Conservation (phyloP, 805 yeast species). For the Yarrowia phangngaensis region DNA sequence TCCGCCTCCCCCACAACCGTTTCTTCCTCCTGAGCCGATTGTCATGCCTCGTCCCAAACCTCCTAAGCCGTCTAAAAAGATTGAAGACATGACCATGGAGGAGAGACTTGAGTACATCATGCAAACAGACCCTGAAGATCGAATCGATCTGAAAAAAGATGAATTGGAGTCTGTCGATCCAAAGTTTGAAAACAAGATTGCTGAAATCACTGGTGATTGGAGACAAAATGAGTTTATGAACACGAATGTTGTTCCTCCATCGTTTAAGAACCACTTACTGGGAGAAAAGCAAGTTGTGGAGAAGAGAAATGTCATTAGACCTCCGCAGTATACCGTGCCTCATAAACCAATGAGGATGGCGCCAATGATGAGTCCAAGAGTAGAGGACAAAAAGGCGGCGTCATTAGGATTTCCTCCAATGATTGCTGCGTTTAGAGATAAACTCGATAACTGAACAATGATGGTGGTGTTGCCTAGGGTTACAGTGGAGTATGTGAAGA, state of each 20-base stretch:
- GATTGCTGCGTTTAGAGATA: conserved; percentile 19
- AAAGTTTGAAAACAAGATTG: conserved; percentile 18
- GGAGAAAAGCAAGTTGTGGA: conserved; percentile 1
- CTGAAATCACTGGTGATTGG: conserved; percentile 20
- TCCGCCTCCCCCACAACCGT: neutral
- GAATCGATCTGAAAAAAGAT: conserved; percentile 13
- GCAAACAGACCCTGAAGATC: conserved; percentile 25
- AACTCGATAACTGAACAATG: too few species aligned
- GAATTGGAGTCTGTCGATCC: conserved; percentile 17
- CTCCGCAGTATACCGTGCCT: conserved; percentile 13
- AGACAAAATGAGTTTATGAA: neutral
- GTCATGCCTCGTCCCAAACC: conserved; percentile 15
- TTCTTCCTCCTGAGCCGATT: conserved; percentile 7
- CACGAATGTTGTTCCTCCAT: neutral
- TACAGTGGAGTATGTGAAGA: too few species aligned
- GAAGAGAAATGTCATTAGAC: too few species aligned
- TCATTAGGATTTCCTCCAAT: conserved; percentile 23
- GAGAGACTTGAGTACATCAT: conserved; percentile 24
- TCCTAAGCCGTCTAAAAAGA: conserved; percentile 19
- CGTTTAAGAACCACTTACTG: conserved; percentile 6
- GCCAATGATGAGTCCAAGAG: conserved; percentile 1
- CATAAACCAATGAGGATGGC: neutral
- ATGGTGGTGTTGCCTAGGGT: too few species aligned
- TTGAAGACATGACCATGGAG: conserved; percentile 25
- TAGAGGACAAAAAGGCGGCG: conserved; percentile 23